Base-by-base conservation (phyloP, 2,329 filamentous ascomycete genomes). In the Trichophyton schoenleinii region DNA sequence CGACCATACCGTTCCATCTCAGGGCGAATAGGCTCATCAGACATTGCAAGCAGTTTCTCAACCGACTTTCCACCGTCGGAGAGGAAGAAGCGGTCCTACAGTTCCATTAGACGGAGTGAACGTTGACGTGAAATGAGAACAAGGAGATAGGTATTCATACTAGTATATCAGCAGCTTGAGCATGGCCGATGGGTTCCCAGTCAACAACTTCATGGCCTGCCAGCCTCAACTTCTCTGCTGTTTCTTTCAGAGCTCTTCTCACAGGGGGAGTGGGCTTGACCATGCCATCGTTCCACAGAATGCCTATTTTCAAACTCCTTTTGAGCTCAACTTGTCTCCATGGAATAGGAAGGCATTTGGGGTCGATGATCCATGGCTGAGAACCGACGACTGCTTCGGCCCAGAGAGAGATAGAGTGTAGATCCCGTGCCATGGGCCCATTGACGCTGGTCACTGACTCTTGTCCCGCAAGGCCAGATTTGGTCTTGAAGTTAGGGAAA, bases 401-500 rank as follows among this genome's bases (percentile, higher is more conserved):
- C 64, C 74, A 75, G 13, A 75, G 61, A 52, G 73, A 67, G 13
- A 75, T 60, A 4, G 67, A 63, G 5, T 69, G 65, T 11, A 75
- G 64, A 6, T 70, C 71, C 34, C 69, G 63, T 2, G 73, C 68
- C 72, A 75, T 73, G 1, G 73, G 73, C 3, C 74, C 74, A 57
- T 74, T 73, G 59, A 74, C 72, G 9, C 72, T 68, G 28, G 70
- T 70, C 44, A 76, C 74, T 58, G 73, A 74, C 58, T 76, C 73
- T 62, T 75, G 72, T 3, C 73, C 73, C 9, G 70, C 64, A 18
- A 75, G 72, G 1, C 71, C 71, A 2, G 73, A 71, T 61, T 72
- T 83, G 74, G 82, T 80, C 15, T 79, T 80, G 68, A 81, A 75
- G 62, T 82, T 83, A 0, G 77, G 78, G 1, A 85, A 71, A n/a